These are phyloP conservation scores for Didymella exigua DNA, from an alignment of 2,329 filamentous ascomycete species.

Conservation along the genomic window DNA sequence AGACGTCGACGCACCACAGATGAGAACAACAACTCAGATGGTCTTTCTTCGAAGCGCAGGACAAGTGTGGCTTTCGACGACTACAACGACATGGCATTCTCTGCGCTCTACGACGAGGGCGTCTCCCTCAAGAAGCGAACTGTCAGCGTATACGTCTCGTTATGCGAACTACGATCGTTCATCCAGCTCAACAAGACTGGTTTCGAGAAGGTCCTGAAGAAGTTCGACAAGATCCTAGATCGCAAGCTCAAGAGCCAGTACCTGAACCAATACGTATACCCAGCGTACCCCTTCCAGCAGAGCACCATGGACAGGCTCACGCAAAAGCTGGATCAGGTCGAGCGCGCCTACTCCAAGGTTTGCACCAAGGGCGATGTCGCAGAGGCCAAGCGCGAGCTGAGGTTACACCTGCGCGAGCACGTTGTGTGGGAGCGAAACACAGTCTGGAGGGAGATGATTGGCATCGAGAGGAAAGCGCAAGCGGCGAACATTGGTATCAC, in stretches of 20 bases:
- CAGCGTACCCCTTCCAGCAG: slow-evolving; percentile 80
- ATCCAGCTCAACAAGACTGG: slow-evolving; percentile 95
- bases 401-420: slow-evolving; percentile 90
- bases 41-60: slow-evolving; percentile 64
- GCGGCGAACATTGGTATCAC: slow-evolving; percentile 85
- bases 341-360: slow-evolving; percentile 78
- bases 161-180: slow-evolving; percentile 95
- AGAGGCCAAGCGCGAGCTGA: slow-evolving; percentile 80
- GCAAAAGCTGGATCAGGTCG: slow-evolving; percentile 74
- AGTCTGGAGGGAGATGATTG: slow-evolving; percentile 98
- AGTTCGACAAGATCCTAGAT: slow-evolving; percentile 96
- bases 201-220: slow-evolving; percentile 95
- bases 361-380: slow-evolving; percentile 80
- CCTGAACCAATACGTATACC: slow-evolving; percentile 73
- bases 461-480: slow-evolving; percentile 92
- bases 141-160: slow-evolving; percentile 83
- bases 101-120: slow-evolving; percentile 70
- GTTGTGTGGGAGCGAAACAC: slow-evolving; percentile 99
- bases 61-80: slow-evolving; percentile 74
- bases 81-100: slow-evolving; percentile 75
- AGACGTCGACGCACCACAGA: slow-evolving; percentile 28
- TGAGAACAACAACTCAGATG: slow-evolving; percentile 66
- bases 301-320: slow-evolving; percentile 74
- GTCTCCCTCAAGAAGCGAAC: slow-evolving; percentile 93
- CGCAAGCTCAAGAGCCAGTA: slow-evolving; percentile 78